These are phyloP conservation scores for Pseudogymnoascus sp. DNA, from an alignment of 2,329 filamentous ascomycete genomes.

Conservation along the genomic window DNA sequence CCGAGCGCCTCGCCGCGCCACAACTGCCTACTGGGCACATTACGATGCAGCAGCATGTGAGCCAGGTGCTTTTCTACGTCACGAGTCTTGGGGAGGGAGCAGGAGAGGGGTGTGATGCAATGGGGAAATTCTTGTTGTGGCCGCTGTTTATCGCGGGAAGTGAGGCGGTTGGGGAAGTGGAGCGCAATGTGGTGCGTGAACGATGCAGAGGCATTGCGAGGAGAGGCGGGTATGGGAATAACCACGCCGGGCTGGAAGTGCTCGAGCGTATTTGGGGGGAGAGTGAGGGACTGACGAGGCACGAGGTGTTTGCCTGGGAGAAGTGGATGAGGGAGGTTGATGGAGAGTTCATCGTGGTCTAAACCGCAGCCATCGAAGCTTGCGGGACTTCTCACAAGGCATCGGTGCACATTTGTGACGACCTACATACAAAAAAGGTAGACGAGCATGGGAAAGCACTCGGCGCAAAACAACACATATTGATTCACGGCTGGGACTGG, in stretches of 20 bases:
- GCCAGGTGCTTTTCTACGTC: constrained; percentile 76
- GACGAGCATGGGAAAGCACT: neutral
- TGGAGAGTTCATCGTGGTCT: constrained; percentile 6
- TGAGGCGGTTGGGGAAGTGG: constrained; percentile 75
- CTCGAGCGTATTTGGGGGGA: constrained; percentile 72
- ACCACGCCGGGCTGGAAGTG: constrained; percentile 76
- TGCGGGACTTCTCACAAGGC: neutral
- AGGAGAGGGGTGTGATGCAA: constrained; percentile 35
- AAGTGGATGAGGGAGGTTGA: constrained; percentile 8
- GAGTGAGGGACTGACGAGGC: constrained; percentile 14
- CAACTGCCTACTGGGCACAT: constrained; percentile 63
- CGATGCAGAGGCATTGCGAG: constrained; percentile 81
- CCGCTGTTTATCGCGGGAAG: constrained; percentile 85
- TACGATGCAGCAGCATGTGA: constrained; percentile 77
- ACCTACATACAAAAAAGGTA: neutral
- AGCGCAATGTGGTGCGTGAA: constrained; percentile 70
- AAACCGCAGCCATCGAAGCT: neutral
- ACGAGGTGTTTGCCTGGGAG: constrained; percentile 1
- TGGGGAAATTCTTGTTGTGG: constrained; percentile 77
- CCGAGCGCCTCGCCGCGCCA: constrained; percentile 76
- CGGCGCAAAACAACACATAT: neutral
- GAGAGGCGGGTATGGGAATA: constrained; percentile 89
- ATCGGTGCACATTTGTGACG: neutral
- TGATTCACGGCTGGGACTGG: neutral
- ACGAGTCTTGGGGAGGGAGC: constrained; percentile 66